phyloP scores from a whole-genome alignment of 805 yeast species.

The Schwanniomyces pseudopolymorphus region DNA sequence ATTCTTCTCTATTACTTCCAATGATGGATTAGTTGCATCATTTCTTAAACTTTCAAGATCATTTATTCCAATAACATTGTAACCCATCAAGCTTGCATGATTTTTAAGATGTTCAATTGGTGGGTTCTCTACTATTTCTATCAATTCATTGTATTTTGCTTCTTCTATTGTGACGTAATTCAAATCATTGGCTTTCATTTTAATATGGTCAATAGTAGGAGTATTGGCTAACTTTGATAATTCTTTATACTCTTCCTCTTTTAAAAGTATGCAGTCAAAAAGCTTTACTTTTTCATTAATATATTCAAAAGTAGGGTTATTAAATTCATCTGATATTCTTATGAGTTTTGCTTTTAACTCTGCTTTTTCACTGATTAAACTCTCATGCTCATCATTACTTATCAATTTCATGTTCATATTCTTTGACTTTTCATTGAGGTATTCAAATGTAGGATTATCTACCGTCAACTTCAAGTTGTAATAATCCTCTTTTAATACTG shows the following conservation, averaged over 20 bases:
- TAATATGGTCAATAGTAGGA: slow-evolving; percentile 19
- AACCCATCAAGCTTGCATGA: slow-evolving; percentile 13
- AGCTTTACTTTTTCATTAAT: slow-evolving; percentile 7
- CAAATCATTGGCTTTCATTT: slow-evolving; percentile 11
- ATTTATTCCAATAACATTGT: slow-evolving; percentile 8
- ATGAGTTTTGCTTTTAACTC: neutral
- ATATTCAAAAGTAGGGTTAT: slow-evolving; percentile 4
- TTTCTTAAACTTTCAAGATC: slow-evolving; percentile 8
- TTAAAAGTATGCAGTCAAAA: slow-evolving; percentile 6
- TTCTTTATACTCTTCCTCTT: slow-evolving; percentile 9
- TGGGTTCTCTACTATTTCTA: slow-evolving; percentile 12
- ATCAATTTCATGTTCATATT: neutral
- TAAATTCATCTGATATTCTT: slow-evolving; percentile 4
- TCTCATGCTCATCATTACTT: neutral
- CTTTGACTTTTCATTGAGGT: slow-evolving; percentile 8
- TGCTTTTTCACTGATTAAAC: neutral
- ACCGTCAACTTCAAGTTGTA: slow-evolving; percentile 12
- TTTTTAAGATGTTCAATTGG: slow-evolving; percentile 13
- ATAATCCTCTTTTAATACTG: slow-evolving; percentile 14
- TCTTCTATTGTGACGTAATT: slow-evolving; percentile 5
- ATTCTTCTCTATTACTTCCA: slow-evolving; percentile 4
- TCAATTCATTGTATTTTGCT: slow-evolving; percentile 8
- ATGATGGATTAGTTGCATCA: slow-evolving; percentile 6
- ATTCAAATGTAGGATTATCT: slow-evolving; percentile 13
- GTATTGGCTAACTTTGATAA: slow-evolving; percentile 13